Percentiles rank a stretch among this genome's conserved stretches.
These are phyloP conservation scores for Eutrema heterophyllum DNA, from an alignment of 345 rosid genomes.

Conservation along the genomic window DNA sequence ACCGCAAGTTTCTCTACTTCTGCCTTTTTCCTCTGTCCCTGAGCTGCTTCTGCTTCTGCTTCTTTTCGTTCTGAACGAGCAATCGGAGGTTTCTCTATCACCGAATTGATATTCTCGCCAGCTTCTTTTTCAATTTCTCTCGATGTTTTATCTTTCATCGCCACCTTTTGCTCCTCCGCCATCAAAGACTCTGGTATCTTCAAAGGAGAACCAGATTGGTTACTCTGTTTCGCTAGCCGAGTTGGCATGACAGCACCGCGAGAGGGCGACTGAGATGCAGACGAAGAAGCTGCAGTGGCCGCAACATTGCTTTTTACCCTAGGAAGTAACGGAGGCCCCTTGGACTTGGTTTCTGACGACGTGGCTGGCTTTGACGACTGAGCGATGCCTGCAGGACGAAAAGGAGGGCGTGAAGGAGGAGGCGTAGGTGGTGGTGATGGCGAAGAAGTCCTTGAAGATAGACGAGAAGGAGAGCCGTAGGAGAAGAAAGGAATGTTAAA, in stretches of 20 bases:
- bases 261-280: slow-evolving; percentile 10
- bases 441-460: slow-evolving; percentile 26
- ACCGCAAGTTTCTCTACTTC: slow-evolving; percentile 18
- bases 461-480: slow-evolving; percentile 25
- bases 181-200: slow-evolving; percentile 18
- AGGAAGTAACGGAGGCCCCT: slow-evolving; percentile 7
- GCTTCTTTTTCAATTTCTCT: slow-evolving; percentile 23
- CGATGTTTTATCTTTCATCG: neutral
- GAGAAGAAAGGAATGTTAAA: slow-evolving; percentile 32
- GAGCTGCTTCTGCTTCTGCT: slow-evolving; percentile 8
- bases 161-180: slow-evolving; percentile 13
- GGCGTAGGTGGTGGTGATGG: slow-evolving; percentile 25
- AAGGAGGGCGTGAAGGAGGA: slow-evolving; percentile 31
- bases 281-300: slow-evolving; percentile 4
- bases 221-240: slow-evolving; percentile 5
- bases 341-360: slow-evolving; percentile 16
- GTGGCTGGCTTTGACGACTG: slow-evolving; percentile 22
- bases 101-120: neutral
- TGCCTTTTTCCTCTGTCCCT: slow-evolving; percentile 12
- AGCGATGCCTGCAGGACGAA: slow-evolving; percentile 32
- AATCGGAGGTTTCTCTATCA: slow-evolving; percentile 7
- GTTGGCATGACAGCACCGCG: slow-evolving; percentile 6
- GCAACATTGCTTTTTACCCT: slow-evolving; percentile 24
- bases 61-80: neutral
- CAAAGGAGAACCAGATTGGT: slow-evolving; percentile 22